Evolutionary conservation across 768 basidiomycete species (phyloP), one percentile per base, ranked within the genome.

Genomic region (Tricholoma terreum): DNA sequence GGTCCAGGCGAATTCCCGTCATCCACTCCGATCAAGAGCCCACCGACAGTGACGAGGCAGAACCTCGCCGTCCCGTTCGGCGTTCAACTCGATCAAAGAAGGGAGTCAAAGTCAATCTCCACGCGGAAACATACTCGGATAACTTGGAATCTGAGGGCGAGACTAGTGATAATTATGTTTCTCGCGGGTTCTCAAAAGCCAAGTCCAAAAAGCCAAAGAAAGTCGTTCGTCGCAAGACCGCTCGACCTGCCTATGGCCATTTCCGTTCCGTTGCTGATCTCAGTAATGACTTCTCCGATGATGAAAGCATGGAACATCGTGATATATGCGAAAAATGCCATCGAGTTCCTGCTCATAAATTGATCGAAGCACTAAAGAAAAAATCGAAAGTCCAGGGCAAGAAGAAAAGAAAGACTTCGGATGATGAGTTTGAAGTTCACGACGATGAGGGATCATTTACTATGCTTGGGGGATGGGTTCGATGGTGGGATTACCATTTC

Each of bases 391-490:
- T 67, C 12, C 82, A 75, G 52, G 66, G 69, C 31, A 77, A 72
- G 51, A 80, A 71, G 66, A 78, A 72, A 60, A 75, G 72, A 21
- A 73, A 69, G 58, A 65, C 64, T 19, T 61, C 73, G 6, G 76
- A 79, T n/a, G 81, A 80, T 55, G 77, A 81, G 33, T 78, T 80
- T 40, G 86, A 84, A 50, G 76, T 78, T 43, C 75, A 74, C 8
- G 83, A 81, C 17, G 78, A 83, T 30, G 85, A 87, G 42, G 73
- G 78, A 35, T 81, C 83, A 49, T 71, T 84, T 9, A 71, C 59
- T 11, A 67, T 69, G 6, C 72, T 87, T 46, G 92, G 92, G 11
- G 92, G 92, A 24, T 94, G 92, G 92, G 84, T 93, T 60, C 80
- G 84, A 72, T 94, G 92, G 90, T 90, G 67, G 55, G 24, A 80